phyloP scores from a whole-genome alignment of 2,329 filamentous ascomycete species.

The Penicillium vulpinum region DNA sequence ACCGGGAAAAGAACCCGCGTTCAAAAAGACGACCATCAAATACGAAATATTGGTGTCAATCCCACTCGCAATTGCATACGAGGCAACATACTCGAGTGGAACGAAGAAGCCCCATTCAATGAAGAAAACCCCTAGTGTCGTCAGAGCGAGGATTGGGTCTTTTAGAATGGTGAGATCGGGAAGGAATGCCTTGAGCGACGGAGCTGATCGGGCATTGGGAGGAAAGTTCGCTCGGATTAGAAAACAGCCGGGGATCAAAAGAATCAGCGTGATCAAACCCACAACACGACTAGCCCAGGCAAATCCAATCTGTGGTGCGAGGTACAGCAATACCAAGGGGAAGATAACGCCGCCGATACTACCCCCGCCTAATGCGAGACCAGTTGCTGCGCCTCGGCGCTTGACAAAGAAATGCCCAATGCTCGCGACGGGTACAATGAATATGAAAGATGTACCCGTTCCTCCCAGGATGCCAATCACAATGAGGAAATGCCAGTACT shows the following conservation, averaged over 20 bases:
- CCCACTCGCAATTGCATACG: slow-evolving; percentile 31
- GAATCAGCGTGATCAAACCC: slow-evolving; percentile 15
- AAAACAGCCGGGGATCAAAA: slow-evolving; percentile 16
- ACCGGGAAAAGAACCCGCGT: slow-evolving; percentile 33
- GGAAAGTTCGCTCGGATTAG: slow-evolving; percentile 15
- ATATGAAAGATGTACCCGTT: slow-evolving; percentile 19
- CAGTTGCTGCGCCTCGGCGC: slow-evolving; percentile 17
- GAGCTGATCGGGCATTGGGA: not conserved
- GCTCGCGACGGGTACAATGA: slow-evolving; percentile 19
- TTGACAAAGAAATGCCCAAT: slow-evolving; percentile 18
- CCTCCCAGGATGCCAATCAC: slow-evolving; percentile 18
- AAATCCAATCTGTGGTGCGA: slow-evolving; percentile 16
- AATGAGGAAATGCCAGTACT: slow-evolving; percentile 21
- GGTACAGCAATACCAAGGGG: slow-evolving; percentile 18
- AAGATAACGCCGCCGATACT: slow-evolving; percentile 23
- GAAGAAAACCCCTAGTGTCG: slow-evolving; percentile 34
- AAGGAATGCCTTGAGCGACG: slow-evolving; percentile 20
- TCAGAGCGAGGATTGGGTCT: slow-evolving; percentile 20
- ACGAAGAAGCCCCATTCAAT: slow-evolving; percentile 41
- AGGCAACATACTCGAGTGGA: slow-evolving; percentile 38
- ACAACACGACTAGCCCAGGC: slow-evolving; percentile 20
- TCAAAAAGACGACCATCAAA: slow-evolving; percentile 33
- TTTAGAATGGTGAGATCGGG: slow-evolving; percentile 17
- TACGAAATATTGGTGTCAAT: slow-evolving; percentile 30
- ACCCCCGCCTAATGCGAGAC: slow-evolving; percentile 16